These are phyloP conservation scores for Cercospora zeae-maydis DNA, from an alignment of 2,329 filamentous ascomycete species.

Conservation along the genomic window DNA sequence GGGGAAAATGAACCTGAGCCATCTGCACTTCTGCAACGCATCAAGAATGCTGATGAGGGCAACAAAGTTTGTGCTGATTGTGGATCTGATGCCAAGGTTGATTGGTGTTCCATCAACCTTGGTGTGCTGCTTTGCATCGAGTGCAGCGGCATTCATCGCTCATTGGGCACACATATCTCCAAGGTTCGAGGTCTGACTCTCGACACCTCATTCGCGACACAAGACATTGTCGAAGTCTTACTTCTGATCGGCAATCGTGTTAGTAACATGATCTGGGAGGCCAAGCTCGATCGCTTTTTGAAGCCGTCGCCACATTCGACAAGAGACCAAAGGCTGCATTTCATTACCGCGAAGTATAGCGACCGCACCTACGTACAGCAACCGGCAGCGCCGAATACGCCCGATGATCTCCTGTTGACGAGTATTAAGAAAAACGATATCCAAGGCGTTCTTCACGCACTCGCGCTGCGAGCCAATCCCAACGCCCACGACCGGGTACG, in stretches of 20 bases:
- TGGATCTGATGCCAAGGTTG: slow-evolving; percentile 83
- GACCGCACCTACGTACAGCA: slow-evolving; percentile 78
- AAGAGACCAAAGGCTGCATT: slow-evolving; percentile 85
- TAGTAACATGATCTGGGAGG: slow-evolving; percentile 96
- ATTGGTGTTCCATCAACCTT: slow-evolving; percentile 98
- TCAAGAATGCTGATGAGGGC: slow-evolving; percentile 85
- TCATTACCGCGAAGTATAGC: slow-evolving; percentile 93
- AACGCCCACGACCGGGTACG: slow-evolving; percentile 83
- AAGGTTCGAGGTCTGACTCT: slow-evolving; percentile 94
- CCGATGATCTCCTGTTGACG: slow-evolving; percentile 85
- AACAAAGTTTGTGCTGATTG: slow-evolving; percentile 96
- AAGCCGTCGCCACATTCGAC: slow-evolving; percentile 77
- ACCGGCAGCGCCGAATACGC: slow-evolving; percentile 58
- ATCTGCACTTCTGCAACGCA: slow-evolving; percentile 71
- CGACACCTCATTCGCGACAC: slow-evolving; percentile 93
- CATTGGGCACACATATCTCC: slow-evolving; percentile 93
- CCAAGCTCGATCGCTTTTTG: slow-evolving; percentile 66
- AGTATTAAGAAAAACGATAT: slow-evolving; percentile 97
- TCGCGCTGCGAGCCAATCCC: slow-evolving; percentile 81
- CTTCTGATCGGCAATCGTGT: slow-evolving; percentile 88
- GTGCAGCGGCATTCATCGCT: slow-evolving; percentile 95
- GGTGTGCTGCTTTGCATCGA: slow-evolving; percentile 96
- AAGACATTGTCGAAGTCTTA: slow-evolving; percentile 92
- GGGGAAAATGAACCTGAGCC: slow-evolving; percentile 77
- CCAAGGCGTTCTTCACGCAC: slow-evolving; percentile 83